These are phyloP conservation scores for Pyrenophora seminiperda DNA, from an alignment of 2,329 filamentous ascomycete genomes.

Conservation along the genomic window DNA sequence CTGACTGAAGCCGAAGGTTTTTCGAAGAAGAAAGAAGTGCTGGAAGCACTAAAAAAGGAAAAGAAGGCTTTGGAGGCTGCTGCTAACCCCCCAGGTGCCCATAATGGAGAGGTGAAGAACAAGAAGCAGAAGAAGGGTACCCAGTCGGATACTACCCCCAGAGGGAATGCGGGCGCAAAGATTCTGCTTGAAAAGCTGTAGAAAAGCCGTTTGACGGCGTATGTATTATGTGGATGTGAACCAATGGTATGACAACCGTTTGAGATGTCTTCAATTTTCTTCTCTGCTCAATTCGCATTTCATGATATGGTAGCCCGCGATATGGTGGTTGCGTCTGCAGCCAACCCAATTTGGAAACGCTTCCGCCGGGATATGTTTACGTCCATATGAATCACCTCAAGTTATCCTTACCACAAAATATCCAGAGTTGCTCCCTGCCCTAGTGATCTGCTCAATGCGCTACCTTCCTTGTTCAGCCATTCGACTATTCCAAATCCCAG, in stretches of 20 bases:
- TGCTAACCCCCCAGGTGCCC: constrained; percentile 56
- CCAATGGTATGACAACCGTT: constrained; percentile 11
- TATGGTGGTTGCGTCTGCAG: background rate
- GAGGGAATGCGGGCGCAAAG: constrained; percentile 55
- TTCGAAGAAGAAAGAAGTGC: constrained; percentile 67
- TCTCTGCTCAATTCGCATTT: background rate
- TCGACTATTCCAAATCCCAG: no score
- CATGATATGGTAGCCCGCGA: background rate
- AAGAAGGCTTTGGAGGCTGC: constrained; percentile 73
- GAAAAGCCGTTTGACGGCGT: constrained; percentile 1
- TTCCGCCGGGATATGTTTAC: background rate
- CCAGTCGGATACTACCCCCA: constrained; percentile 42
- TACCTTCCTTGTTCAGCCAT: no score
- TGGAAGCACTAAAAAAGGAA: constrained; percentile 72
- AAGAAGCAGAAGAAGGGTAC: constrained; percentile 48
- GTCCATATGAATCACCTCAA: background rate
- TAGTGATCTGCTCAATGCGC: no score
- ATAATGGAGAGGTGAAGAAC: constrained; percentile 39
- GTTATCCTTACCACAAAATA: background rate
- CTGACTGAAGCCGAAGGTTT: constrained; percentile 77
- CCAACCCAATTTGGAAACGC: constrained; percentile 5
- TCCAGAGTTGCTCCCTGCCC: background rate
- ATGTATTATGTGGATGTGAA: constrained; percentile 3
- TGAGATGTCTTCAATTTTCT: background rate
- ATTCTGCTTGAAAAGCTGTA: constrained; percentile 53